A percentile compares a stretch with the other conserved stretches of the same genome.
phyloP scores from a whole-genome alignment of 768 basidiomycete genomes.

The Auricularia sp. region DNA sequence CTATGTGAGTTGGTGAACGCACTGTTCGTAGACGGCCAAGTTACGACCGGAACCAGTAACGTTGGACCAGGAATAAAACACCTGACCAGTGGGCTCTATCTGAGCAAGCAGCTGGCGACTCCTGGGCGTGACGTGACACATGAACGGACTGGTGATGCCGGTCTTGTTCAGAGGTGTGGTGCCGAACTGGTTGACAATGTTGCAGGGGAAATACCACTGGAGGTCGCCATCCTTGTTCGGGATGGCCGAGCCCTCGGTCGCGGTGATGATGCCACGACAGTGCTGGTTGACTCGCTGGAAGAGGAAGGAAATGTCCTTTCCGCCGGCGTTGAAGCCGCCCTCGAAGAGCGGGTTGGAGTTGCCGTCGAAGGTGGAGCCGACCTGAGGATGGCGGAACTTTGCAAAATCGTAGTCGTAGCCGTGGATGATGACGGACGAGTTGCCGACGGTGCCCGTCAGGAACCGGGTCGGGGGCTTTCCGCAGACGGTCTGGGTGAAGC shows the following conservation, averaged over 20 bases:
- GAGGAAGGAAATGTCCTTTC: conserved; percentile 87
- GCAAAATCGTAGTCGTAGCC: conserved; percentile 91
- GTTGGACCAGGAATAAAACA: conserved; percentile 91
- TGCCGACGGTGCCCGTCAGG: conserved; percentile 68
- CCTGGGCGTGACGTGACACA: conserved; percentile 58
- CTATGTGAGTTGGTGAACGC: conserved; percentile 25
- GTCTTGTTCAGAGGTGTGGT: conserved; percentile 54
- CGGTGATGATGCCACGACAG: conserved; percentile 69
- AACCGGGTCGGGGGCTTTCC: conserved; percentile 77
- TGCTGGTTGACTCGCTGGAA: conserved; percentile 88
- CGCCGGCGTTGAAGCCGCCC: conserved; percentile 65
- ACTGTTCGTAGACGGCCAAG: conserved; percentile 92
- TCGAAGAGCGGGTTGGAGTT: conserved; percentile 73
- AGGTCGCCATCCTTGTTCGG: conserved; percentile 46
- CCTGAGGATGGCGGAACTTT: conserved; percentile 73
- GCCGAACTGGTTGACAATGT: conserved; percentile 69
- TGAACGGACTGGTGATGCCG: conserved; percentile 50
- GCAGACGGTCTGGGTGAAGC: conserved; percentile 91
- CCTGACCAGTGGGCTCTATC: conserved; percentile 60
- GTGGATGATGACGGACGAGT: conserved; percentile 68
- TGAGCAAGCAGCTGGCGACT: conserved; percentile 45
- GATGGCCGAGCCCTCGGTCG: conserved; percentile 62
- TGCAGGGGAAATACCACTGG: conserved; percentile 99
- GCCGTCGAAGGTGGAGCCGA: conserved; percentile 61
- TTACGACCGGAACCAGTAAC: conserved; percentile 59